A percentile compares a stretch with the other conserved stretches of the same genome.
Evolutionary conservation across 805 yeast genomes (phyloP).

Genomic region (Metschnikowia drakensbergensis): DNA sequence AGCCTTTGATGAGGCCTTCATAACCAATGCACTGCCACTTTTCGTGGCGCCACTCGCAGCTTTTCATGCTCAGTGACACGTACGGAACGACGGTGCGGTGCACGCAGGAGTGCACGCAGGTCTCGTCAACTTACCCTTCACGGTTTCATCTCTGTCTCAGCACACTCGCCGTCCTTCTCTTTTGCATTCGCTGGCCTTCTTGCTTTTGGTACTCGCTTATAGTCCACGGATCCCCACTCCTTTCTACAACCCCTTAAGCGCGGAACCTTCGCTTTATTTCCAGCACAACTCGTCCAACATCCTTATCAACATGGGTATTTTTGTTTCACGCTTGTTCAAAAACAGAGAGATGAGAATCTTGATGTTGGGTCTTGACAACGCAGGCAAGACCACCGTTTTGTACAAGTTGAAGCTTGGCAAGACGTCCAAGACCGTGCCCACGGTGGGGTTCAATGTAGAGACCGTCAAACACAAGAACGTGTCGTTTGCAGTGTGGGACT

Average conservation of each 20-base stretch:
- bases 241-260: not conserved
- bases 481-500: constrained; percentile 88
- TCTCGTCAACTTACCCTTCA: constrained; percentile 2
- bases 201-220: not conserved
- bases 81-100: not conserved
- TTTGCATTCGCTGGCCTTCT: not conserved
- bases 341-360: constrained; percentile 95
- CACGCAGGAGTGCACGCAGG: constrained; percentile 5
- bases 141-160: not conserved
- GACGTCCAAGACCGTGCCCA: constrained; percentile 71
- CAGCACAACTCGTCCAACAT: not conserved
- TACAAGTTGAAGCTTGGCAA: constrained; percentile 78
- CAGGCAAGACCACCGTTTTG: constrained; percentile 87
- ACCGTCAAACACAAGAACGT: constrained; percentile 78
- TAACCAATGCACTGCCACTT: not conserved
- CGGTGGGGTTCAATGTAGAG: constrained; percentile 91
- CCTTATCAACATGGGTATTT: constrained; percentile 2
- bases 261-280: not conserved
- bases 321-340: constrained; percentile 42
- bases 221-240: not conserved
- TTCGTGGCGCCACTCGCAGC: not conserved
- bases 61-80: not conserved
- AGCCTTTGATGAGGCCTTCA: too few species aligned
- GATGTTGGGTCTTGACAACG: constrained; percentile 90
- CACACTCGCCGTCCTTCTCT: not conserved